These are phyloP conservation scores for Xylariales sp. DNA, from an alignment of 2,329 filamentous ascomycete genomes.

Conservation along the genomic window DNA sequence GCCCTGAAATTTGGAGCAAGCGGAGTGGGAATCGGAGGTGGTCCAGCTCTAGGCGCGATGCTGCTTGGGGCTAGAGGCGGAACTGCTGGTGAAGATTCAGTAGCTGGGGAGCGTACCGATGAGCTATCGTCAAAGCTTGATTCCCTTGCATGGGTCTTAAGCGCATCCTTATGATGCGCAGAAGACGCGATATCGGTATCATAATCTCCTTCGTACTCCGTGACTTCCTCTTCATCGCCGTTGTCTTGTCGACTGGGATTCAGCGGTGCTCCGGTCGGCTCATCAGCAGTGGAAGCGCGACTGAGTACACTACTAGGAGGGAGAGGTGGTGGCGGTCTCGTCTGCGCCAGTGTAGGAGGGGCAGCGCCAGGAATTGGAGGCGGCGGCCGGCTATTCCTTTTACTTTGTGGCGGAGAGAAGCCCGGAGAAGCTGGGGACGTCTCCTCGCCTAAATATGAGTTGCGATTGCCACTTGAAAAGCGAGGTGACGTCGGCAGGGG, in stretches of 20 bases:
- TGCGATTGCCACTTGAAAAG: constrained; percentile 48
- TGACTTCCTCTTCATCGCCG: constrained; percentile 81
- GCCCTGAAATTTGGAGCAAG: constrained; percentile 63
- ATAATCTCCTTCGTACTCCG: constrained; percentile 97
- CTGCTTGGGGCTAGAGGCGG: constrained; percentile 68
- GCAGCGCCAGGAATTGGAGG: constrained; percentile 70
- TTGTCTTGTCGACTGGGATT: constrained; percentile 57
- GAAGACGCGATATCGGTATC: constrained; percentile 97
- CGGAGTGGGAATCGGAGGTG: constrained; percentile 74
- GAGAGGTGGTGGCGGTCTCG: constrained; percentile 74
- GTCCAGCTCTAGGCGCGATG: constrained; percentile 67
- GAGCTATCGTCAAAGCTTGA: constrained; percentile 79
- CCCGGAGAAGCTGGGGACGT: constrained; percentile 54
- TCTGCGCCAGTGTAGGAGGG: constrained; percentile 63
- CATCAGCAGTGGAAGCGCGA: constrained; percentile 70
- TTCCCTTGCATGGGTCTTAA: constrained; percentile 84
- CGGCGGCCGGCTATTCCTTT: constrained; percentile 67
- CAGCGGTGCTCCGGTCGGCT: constrained; percentile 57
- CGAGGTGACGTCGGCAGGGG: constrained; percentile 59
- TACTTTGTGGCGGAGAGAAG: constrained; percentile 55
- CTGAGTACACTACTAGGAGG: constrained; percentile 65
- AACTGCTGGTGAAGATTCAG: constrained; percentile 57
- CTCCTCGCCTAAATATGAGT: constrained; percentile 53
- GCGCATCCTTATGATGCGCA: constrained; percentile 90
- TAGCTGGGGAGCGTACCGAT: constrained; percentile 66